A percentile compares a stretch with the other conserved stretches of the same genome.
phyloP scores from a whole-genome alignment of 805 yeast species.

The Kodamaea laetipori region DNA sequence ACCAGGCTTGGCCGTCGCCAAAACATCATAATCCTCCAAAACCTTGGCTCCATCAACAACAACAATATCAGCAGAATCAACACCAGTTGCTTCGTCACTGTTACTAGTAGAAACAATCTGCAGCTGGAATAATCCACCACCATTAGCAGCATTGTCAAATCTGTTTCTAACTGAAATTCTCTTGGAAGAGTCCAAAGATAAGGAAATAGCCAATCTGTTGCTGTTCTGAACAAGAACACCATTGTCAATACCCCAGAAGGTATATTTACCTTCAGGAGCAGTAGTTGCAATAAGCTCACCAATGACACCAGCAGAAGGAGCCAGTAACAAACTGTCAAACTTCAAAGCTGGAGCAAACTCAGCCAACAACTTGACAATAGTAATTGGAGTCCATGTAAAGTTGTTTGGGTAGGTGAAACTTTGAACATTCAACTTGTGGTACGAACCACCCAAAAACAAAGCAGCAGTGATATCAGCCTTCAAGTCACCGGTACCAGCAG shows the following conservation, averaged over 20 bases:
- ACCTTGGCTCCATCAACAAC: conserved; percentile 63
- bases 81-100: conserved; percentile 18
- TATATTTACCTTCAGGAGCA: conserved; percentile 47
- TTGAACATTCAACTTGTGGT: conserved; percentile 42
- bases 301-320: conserved; percentile 18
- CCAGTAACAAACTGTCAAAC: conserved; percentile 28
- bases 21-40: conserved; percentile 60
- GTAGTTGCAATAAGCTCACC: conserved; percentile 39
- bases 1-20: conserved; percentile 56
- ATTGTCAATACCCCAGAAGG: conserved; percentile 72
- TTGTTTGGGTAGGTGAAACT: conserved; percentile 55
- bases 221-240: conserved; percentile 57
- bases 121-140: conserved; percentile 79
- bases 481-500: conserved; percentile 45
- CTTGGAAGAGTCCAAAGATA: conserved; percentile 61
- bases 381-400: conserved; percentile 58
- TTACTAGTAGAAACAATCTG: conserved; percentile 48
- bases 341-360: conserved; percentile 38
- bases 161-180: conserved; percentile 58
- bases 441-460: conserved; percentile 52
- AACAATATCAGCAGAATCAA: conserved; percentile 65
- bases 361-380: conserved; percentile 50
- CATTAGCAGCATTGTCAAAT: conserved; percentile 70
- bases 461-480: conserved; percentile 76
- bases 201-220: conserved; percentile 64